Evolutionary conservation across 2,329 filamentous ascomycete genomes (phyloP).

Genomic region (Colletotrichum scovillei): DNA sequence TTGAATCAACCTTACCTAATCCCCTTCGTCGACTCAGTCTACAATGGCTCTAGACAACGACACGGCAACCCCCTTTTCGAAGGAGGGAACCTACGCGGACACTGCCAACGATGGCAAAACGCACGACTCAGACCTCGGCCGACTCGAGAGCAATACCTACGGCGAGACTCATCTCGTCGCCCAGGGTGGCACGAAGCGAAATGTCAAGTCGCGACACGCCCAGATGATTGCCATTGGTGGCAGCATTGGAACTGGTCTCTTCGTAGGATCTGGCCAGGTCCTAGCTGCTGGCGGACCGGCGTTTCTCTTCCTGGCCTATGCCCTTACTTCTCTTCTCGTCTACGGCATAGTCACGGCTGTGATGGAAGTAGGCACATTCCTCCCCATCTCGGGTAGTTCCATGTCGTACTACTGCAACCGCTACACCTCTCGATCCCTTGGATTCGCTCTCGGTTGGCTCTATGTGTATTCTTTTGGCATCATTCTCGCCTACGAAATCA

Average conservation of each 20-base stretch:
- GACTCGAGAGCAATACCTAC: background rate
- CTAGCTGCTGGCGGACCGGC: background rate
- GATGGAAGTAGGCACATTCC: constrained; percentile 62
- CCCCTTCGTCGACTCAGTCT: background rate
- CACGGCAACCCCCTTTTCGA: background rate
- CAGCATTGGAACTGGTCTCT: background rate
- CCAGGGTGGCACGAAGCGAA: background rate
- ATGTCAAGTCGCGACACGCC: background rate
- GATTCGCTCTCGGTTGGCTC: constrained; percentile 56
- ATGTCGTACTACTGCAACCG: constrained; percentile 58
- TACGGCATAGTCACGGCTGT: constrained; percentile 59
- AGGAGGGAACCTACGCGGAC: background rate
- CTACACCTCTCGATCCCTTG: constrained; percentile 44
- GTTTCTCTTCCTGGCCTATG: background rate
- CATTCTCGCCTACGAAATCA: constrained; percentile 43
- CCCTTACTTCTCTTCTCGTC: constrained; percentile 56
- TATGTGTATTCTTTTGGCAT: constrained; percentile 53
- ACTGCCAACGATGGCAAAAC: background rate
- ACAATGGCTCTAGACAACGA: background rate
- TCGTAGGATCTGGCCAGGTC: background rate
- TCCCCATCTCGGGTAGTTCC: constrained; percentile 59
- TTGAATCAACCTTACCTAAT: background rate
- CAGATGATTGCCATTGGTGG: background rate
- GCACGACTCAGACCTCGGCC: background rate
- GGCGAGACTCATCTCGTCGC: background rate